Evolutionary conservation across 2,329 filamentous ascomycete genomes (phyloP).

Genomic region (Neofusicoccum kwambonambiense): DNA sequence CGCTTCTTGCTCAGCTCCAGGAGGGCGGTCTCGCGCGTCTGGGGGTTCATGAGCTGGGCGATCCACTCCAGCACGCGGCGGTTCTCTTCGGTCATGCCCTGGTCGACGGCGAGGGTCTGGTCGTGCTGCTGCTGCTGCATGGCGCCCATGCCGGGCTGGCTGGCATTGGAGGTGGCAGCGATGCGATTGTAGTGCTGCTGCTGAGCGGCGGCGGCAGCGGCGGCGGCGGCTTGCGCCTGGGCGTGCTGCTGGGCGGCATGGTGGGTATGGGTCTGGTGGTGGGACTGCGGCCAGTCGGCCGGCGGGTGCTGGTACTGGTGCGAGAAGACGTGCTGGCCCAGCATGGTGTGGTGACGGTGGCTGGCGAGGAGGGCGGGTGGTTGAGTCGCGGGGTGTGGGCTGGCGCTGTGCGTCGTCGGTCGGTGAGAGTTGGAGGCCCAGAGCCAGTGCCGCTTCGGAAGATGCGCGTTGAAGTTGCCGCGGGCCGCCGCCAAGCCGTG

Average conservation of each 20-base stretch:
- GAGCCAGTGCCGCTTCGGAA: not conserved
- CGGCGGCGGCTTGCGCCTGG: constrained; percentile 54
- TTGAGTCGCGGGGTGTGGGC: constrained; percentile 1
- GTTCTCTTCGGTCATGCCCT: constrained; percentile 79
- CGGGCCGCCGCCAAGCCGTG: not conserved
- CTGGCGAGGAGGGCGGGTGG: constrained; percentile 16
- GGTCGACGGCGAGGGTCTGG: constrained; percentile 33
- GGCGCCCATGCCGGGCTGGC: constrained; percentile 35
- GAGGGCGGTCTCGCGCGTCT: constrained; percentile 83
- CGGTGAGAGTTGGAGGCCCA: constrained; percentile 8
- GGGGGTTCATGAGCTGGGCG: constrained; percentile 83
- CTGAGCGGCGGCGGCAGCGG: constrained; percentile 50
- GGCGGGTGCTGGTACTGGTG: constrained; percentile 60
- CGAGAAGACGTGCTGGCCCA: constrained; percentile 61
- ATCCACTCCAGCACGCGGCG: constrained; percentile 90
- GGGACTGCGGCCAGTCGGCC: constrained; percentile 49
- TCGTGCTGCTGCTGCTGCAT: constrained; percentile 37
- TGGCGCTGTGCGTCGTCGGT: constrained; percentile 2
- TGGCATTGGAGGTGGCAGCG: constrained; percentile 61
- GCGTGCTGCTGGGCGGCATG: constrained; percentile 43
- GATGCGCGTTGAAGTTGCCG: constrained; percentile 5
- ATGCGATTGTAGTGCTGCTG: constrained; percentile 70
- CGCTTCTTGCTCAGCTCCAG: constrained; percentile 98
- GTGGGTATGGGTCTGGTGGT: constrained; percentile 41
- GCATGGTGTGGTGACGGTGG: constrained; percentile 29